These are phyloP conservation scores for Colletotrichum graminicola DNA, from an alignment of 2,329 filamentous ascomycete species.

Conservation along the genomic window DNA sequence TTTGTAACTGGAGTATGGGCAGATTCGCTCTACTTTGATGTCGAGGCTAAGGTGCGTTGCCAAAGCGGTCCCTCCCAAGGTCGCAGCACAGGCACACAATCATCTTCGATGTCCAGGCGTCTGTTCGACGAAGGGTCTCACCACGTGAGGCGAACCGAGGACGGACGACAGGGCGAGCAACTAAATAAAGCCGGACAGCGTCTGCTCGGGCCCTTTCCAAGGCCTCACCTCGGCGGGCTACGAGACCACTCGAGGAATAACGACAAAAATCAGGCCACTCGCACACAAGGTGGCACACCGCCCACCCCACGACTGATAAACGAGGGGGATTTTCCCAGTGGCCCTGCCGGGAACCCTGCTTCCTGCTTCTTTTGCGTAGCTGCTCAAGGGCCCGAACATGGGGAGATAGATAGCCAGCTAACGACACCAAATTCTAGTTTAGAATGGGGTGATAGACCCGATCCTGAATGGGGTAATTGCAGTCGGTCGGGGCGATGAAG, in stretches of 20 bases:
- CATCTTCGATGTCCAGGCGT: slow-evolving; percentile 1
- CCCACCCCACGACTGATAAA: neutral
- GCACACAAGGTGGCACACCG: slow-evolving; percentile 10
- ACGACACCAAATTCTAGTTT: neutral
- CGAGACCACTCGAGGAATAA: slow-evolving; percentile 7
- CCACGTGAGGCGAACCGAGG: slow-evolving; percentile 30
- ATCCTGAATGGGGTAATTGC: neutral
- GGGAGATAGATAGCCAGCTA: neutral
- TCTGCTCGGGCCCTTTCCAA: slow-evolving; percentile 13
- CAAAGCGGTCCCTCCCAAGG: no score
- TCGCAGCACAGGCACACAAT: no score
- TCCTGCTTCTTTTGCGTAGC: neutral
- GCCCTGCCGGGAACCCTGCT: no score
- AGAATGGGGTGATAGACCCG: neutral
- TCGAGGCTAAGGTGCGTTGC: neutral
- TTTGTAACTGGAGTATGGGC: neutral
- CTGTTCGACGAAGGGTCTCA: slow-evolving; percentile 23
- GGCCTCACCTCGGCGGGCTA: slow-evolving; percentile 1
- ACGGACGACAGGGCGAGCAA: slow-evolving; percentile 29
- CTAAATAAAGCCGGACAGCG: neutral
- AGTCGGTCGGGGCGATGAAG: neutral
- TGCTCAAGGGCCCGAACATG: no score
- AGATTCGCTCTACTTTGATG: neutral
- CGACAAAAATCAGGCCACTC: slow-evolving; percentile 25
- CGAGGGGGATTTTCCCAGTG: neutral